These are phyloP conservation scores for Candida schatavii DNA, from an alignment of 805 yeast genomes.

Conservation along the genomic window DNA sequence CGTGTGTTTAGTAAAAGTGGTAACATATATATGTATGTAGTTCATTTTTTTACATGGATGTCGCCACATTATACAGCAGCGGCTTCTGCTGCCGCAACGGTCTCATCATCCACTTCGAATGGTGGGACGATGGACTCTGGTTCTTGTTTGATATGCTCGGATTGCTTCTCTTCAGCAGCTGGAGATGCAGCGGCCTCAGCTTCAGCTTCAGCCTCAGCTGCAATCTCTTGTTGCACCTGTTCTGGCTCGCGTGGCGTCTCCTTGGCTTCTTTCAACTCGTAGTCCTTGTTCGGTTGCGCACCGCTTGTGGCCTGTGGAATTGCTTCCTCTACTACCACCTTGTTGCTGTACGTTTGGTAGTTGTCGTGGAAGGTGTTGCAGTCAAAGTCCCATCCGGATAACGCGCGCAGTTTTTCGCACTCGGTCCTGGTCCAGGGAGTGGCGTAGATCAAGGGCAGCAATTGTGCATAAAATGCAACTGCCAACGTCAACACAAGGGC, in stretches of 20 bases:
- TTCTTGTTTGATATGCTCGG: neutral
- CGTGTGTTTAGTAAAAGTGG: no score
- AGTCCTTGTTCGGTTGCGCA: constrained; percentile 9
- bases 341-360: neutral
- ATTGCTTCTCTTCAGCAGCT: neutral
- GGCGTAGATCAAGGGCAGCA: constrained; percentile 77
- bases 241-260: constrained; percentile 20
- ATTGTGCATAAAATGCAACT: constrained; percentile 53
- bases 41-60: no score
- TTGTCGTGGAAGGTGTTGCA: constrained; percentile 54
- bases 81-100: no score
- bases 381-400: constrained; percentile 83
- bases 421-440: constrained; percentile 69
- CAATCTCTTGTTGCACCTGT: neutral
- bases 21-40: no score
- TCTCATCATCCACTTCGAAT: constrained; percentile 4
- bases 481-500: constrained; percentile 48
- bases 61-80: no score
- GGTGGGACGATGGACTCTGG: constrained; percentile 3
- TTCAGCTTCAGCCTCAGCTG: neutral
- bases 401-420: constrained; percentile 61
- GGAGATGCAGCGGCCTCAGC: neutral
- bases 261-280: constrained; percentile 16
- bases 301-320: neutral
- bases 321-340: neutral